A percentile compares a stretch with the other conserved stretches of the same genome.
Evolutionary conservation across 2,329 filamentous ascomycete genomes (phyloP).

Genomic region (Lasiodiplodia gonubiensis): DNA sequence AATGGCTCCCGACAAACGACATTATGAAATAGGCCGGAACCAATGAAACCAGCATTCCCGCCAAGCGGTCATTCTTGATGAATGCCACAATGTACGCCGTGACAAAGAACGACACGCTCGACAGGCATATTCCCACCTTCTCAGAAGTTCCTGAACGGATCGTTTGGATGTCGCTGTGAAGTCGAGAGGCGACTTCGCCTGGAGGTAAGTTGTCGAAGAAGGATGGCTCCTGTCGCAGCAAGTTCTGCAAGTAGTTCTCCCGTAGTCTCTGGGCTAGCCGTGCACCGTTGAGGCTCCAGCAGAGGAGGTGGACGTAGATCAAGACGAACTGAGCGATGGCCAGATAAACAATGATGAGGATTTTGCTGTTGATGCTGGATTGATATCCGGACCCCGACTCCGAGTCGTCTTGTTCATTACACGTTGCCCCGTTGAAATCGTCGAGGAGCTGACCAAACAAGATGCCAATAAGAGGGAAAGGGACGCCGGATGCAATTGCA

Average conservation of each 20-base stretch:
- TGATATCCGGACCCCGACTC: slow-evolving; percentile 43
- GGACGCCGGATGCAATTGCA: slow-evolving; percentile 64
- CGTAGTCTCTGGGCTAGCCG: slow-evolving; percentile 68
- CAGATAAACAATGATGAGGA: slow-evolving; percentile 67
- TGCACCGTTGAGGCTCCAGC: slow-evolving; percentile 69
- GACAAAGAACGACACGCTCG: slow-evolving; percentile 68
- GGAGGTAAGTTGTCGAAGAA: slow-evolving; percentile 69
- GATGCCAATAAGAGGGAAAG: slow-evolving; percentile 68
- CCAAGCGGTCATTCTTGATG: slow-evolving; percentile 66
- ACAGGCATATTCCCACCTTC: slow-evolving; percentile 70
- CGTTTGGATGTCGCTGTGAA: slow-evolving; percentile 69
- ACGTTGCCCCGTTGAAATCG: slow-evolving; percentile 63
- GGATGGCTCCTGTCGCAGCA: slow-evolving; percentile 67
- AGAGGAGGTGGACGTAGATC: slow-evolving; percentile 68
- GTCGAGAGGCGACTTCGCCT: slow-evolving; percentile 68
- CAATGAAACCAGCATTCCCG: slow-evolving; percentile 67
- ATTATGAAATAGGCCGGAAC: slow-evolving; percentile 68
- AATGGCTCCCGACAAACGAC: slow-evolving; percentile 61
- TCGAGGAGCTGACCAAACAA: slow-evolving; percentile 69
- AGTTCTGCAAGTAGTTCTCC: slow-evolving; percentile 62
- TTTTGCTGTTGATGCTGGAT: slow-evolving; percentile 59
- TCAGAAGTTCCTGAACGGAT: slow-evolving; percentile 73
- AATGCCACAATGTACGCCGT: slow-evolving; percentile 72
- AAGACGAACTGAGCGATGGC: slow-evolving; percentile 66
- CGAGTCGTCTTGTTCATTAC: slow-evolving; percentile 44